These are phyloP conservation scores for Somion occarium DNA, from an alignment of 1,284 basidiomycete species.

Conservation along the genomic window DNA sequence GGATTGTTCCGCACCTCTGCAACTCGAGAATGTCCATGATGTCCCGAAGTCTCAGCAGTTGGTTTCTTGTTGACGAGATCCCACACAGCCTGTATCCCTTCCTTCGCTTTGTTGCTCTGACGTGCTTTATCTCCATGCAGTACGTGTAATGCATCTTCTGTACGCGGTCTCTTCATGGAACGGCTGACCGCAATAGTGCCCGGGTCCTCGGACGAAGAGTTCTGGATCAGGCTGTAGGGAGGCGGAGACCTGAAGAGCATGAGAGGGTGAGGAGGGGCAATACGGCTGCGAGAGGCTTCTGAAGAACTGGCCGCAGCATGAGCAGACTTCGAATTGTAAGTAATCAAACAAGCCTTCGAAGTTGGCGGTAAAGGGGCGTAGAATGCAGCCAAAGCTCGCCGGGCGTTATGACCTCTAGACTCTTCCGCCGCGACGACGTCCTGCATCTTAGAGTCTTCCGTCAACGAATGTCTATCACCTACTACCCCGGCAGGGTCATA, in stretches of 20 bases:
- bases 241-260: constrained; percentile 43
- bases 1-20: not conserved
- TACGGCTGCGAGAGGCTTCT: constrained; percentile 1
- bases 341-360: constrained; percentile 1
- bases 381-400: constrained; percentile 10
- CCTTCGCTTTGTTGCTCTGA: not conserved
- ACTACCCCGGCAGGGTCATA: too few relatives aligned
- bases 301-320: not conserved
- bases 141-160: not conserved
- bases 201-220: not conserved
- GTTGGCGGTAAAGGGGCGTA: constrained; percentile 7
- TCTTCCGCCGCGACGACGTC: constrained; percentile 10
- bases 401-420: not conserved
- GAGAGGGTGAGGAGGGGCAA: constrained; percentile 20
- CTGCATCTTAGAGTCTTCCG: too few relatives aligned
- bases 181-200: not conserved
- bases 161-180: not conserved
- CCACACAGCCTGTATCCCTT: not conserved
- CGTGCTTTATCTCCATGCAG: not conserved
- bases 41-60: not conserved
- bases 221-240: constrained; percentile 26
- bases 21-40: not conserved
- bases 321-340: constrained; percentile 8
- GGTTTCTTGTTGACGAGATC: not conserved
- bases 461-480: too few relatives aligned